Percentiles rank a stretch among this genome's conserved stretches.
These are phyloP conservation scores for Plantago elongata DNA, from an alignment of 257 asterid species.

Conservation along the genomic window DNA sequence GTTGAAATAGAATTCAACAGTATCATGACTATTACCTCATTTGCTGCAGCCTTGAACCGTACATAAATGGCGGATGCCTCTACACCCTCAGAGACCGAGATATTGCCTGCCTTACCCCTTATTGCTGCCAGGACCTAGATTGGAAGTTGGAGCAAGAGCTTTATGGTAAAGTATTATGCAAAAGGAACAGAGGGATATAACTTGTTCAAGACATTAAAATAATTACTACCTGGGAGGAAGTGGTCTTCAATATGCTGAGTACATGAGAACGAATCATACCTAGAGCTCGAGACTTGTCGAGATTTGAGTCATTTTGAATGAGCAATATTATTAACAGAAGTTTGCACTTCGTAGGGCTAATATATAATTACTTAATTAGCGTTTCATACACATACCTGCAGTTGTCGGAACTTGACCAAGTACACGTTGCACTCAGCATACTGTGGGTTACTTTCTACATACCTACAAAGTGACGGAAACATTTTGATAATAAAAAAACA, in stretches of 20 bases:
- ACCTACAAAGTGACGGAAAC: constrained; percentile 39
- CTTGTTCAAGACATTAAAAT: constrained; percentile 18
- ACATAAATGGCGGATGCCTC: constrained; percentile 93
- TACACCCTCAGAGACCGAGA: constrained; percentile 83
- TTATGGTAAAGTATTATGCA: constrained; percentile 17
- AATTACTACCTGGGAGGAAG: constrained; percentile 81
- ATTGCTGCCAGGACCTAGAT: constrained; percentile 80
- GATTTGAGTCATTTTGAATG: constrained; percentile 12
- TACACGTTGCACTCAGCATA: constrained; percentile 97
- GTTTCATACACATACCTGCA: constrained; percentile 60
- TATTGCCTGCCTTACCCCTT: constrained; percentile 63
- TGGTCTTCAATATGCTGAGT: constrained; percentile 74
- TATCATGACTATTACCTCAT: constrained; percentile 51
- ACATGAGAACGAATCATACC: constrained; percentile 92
- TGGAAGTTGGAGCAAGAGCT: constrained; percentile 18
- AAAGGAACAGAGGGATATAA: constrained; percentile 18
- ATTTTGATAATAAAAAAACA: constrained; percentile 9
- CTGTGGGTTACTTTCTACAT: constrained; percentile 95
- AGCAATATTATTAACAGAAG: constrained; percentile 10
- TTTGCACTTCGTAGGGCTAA: constrained; percentile 7
- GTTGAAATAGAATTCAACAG: constrained; percentile 14
- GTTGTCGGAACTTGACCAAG: constrained; percentile 96
- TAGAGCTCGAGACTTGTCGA: constrained; percentile 85
- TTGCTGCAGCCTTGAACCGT: constrained; percentile 96
- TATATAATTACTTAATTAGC: not conserved